Percentiles rank a stretch among this genome's conserved stretches.
These are phyloP conservation scores for Calonectria pseudoturangicola DNA, from an alignment of 2,329 filamentous ascomycete species.

Conservation along the genomic window DNA sequence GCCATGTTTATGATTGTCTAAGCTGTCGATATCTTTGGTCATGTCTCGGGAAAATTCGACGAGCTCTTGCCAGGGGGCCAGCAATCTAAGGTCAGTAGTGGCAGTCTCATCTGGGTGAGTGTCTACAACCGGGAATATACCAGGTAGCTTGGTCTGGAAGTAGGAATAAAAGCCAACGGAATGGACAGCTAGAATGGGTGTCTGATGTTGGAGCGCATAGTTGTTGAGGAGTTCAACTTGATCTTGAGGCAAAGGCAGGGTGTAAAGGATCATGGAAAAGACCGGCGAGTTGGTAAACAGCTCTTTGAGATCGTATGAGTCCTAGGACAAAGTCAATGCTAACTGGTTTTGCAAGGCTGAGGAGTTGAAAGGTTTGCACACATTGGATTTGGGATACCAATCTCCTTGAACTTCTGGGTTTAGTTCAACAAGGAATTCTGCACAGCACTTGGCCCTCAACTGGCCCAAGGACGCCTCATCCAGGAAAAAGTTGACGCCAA, in stretches of 20 bases:
- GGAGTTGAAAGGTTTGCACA: constrained; percentile 1
- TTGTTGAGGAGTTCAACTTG: constrained; percentile 66
- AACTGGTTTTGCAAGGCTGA: too few species aligned
- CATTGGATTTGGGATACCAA: constrained; percentile 74
- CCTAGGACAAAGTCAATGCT: constrained; percentile 48
- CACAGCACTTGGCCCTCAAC: constrained; percentile 85
- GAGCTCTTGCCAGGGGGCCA: constrained; percentile 91
- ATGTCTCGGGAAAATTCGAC: constrained; percentile 78
- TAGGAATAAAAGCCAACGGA: constrained; percentile 95
- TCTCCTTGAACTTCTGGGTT: constrained; percentile 93
- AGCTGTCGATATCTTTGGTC: constrained; percentile 79
- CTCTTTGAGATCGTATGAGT: constrained; percentile 60
- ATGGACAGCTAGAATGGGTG: constrained; percentile 88
- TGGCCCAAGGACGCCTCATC: constrained; percentile 86
- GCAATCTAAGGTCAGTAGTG: constrained; percentile 87
- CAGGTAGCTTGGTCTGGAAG: constrained; percentile 86
- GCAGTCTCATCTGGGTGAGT: constrained; percentile 94
- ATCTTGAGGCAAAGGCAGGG: constrained; percentile 68
- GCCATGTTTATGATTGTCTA: constrained; percentile 89
- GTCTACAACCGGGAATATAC: constrained; percentile 93
- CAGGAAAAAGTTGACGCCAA: constrained; percentile 98
- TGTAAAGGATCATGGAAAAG: constrained; percentile 75
- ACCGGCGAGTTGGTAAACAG: constrained; percentile 63
- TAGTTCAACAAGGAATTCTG: constrained; percentile 86
- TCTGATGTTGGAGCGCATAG: constrained; percentile 73